Percentiles rank a stretch among this genome's conserved stretches.
These are phyloP conservation scores for Ceratocystis alfenasii DNA, from an alignment of 2,329 filamentous ascomycete species.

Conservation along the genomic window DNA sequence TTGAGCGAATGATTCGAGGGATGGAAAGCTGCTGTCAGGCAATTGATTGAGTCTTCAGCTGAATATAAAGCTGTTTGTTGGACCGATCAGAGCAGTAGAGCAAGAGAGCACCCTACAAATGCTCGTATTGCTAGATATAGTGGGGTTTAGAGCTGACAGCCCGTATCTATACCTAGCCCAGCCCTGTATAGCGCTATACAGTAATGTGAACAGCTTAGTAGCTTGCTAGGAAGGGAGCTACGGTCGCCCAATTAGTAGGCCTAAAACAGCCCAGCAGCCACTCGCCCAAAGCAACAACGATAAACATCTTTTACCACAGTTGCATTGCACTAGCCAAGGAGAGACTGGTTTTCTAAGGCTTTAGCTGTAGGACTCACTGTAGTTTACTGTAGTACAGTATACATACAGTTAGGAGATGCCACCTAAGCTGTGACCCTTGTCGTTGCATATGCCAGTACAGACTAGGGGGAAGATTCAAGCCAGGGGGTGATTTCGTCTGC, in stretches of 20 bases:
- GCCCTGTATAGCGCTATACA: too few species aligned
- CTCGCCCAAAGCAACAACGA: too few species aligned
- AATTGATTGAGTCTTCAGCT: neutral
- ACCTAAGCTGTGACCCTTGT: constrained; percentile 14
- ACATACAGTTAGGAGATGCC: constrained; percentile 10
- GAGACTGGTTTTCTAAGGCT: too few species aligned
- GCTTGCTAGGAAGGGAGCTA: too few species aligned
- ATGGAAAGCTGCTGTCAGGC: neutral
- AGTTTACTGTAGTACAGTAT: neutral
- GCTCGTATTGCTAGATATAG: too few species aligned
- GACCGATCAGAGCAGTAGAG: neutral
- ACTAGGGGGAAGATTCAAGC: neutral
- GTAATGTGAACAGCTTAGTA: too few species aligned
- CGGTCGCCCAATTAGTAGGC: too few species aligned
- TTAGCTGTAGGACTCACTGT: neutral
- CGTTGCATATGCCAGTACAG: neutral
- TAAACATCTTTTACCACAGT: too few species aligned
- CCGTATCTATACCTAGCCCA: too few species aligned
- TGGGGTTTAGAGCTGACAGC: too few species aligned
- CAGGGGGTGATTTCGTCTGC: neutral
- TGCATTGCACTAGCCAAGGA: too few species aligned
- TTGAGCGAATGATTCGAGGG: neutral
- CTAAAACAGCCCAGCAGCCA: too few species aligned
- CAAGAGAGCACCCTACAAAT: neutral
- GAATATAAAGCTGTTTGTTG: neutral